A percentile compares a stretch with the other conserved stretches of the same genome.
Evolutionary conservation across 371 early-diverging fungal genomes (phyloP).

Genomic region (Mortierella sp.): DNA sequence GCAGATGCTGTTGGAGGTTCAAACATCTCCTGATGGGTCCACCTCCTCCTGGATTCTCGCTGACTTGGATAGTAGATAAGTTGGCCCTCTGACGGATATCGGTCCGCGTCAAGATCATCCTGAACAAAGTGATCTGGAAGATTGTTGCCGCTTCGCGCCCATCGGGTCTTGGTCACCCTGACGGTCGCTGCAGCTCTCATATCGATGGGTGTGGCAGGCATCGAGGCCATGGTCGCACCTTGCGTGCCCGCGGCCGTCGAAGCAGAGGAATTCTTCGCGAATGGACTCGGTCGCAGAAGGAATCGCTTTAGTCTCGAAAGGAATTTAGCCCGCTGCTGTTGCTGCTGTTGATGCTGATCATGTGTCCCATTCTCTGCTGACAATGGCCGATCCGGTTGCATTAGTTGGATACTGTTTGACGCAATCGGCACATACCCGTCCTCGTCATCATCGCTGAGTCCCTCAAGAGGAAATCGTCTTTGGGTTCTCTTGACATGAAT

Average conservation of each 20-base stretch:
- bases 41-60: constrained; percentile 3
- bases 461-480: constrained; percentile 4
- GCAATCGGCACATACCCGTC: constrained; percentile 3
- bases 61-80: constrained; percentile 5
- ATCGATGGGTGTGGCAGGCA: not conserved
- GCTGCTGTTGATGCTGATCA: constrained; percentile 6
- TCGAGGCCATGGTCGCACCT: not conserved
- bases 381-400: not conserved
- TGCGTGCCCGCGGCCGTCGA: not conserved
- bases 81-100: constrained; percentile 1
- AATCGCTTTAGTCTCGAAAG: constrained; percentile 33
- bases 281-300: constrained; percentile 35
- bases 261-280: constrained; percentile 2
- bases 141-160: constrained; percentile 23
- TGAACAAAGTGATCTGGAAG: constrained; percentile 5
- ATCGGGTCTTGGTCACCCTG: constrained; percentile 13
- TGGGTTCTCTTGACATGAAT: constrained; percentile 13
- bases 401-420: not conserved
- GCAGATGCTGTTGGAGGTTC: constrained; percentile 6
- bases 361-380: not conserved
- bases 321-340: constrained; percentile 39
- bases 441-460: constrained; percentile 29
- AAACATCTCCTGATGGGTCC: constrained; percentile 29
- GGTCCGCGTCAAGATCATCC: constrained; percentile 8
- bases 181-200: constrained; percentile 19